Percentiles rank a stretch among this genome's conserved stretches.
These are phyloP conservation scores for Aspergillus wentii DNA, from an alignment of 495 filamentous ascomycete genomes.

Conservation along the genomic window DNA sequence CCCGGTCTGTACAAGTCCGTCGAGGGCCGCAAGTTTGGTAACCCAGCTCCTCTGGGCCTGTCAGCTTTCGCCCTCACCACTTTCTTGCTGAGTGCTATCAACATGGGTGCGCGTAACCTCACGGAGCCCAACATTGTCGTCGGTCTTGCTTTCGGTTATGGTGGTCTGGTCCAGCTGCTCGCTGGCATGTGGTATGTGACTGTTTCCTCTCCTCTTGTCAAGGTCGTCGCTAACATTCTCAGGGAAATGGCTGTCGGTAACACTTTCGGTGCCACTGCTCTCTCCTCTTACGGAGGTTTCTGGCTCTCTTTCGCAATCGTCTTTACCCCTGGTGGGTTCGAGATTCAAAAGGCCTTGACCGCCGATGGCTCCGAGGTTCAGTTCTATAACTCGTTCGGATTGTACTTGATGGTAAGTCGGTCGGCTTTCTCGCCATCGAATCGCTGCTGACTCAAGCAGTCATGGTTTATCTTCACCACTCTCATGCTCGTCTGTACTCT, in stretches of 20 bases:
- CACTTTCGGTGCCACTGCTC: constrained; percentile 95
- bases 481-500: constrained; percentile 85
- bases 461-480: constrained; percentile 98
- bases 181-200: constrained; percentile 94
- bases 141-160: constrained; percentile 70
- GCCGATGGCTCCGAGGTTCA: constrained; percentile 14
- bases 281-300: constrained; percentile 97
- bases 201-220: background rate
- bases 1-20: constrained; percentile 82
- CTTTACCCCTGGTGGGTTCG: constrained; percentile 73
- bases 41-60: constrained; percentile 82
- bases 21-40: constrained; percentile 76
- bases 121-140: constrained; percentile 62
- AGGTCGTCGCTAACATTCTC: constrained; percentile 3
- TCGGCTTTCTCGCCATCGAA: background rate
- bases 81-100: constrained; percentile 85
- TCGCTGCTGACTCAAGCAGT: constrained; percentile 32
- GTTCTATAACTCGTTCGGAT: constrained; percentile 68
- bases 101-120: constrained; percentile 62
- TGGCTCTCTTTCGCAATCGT: constrained; percentile 91
- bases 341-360: constrained; percentile 38
- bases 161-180: constrained; percentile 85
- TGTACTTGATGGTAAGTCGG: constrained; percentile 78
- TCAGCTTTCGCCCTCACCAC: constrained; percentile 93
- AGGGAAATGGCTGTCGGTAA: constrained; percentile 99